A percentile compares a stretch with the other conserved stretches of the same genome.
Evolutionary conservation across 2,329 filamentous ascomycete species (phyloP).

Genomic region (Lasiodiplodia gonubiensis): DNA sequence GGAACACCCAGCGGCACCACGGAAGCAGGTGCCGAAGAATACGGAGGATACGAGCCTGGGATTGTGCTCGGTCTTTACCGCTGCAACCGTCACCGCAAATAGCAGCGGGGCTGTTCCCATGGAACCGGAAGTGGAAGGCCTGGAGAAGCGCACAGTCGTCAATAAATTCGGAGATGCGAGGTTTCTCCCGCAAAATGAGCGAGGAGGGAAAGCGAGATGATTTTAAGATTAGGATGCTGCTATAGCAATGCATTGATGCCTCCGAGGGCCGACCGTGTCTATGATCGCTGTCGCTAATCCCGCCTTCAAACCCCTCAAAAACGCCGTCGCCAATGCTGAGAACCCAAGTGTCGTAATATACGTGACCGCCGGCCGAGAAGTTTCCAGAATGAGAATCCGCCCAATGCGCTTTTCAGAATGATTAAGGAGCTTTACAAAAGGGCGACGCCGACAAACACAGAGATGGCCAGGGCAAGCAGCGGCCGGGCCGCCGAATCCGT

Average conservation of each 20-base stretch:
- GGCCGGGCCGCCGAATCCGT: conserved; percentile 20
- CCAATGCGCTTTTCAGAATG: neutral
- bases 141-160: conserved; percentile 13
- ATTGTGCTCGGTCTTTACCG: conserved; percentile 13
- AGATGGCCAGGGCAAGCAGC: conserved; percentile 10
- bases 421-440: conserved; percentile 23
- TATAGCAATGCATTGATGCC: conserved; percentile 19
- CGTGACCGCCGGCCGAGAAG: conserved; percentile 3
- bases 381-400: neutral
- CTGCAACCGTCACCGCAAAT: conserved; percentile 5
- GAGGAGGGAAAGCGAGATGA: conserved; percentile 22
- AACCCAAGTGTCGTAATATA: conserved; percentile 22
- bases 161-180: conserved; percentile 9
- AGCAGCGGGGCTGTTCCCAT: conserved; percentile 1
- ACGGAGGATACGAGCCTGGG: conserved; percentile 17
- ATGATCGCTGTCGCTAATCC: conserved; percentile 21
- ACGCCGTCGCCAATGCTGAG: conserved; percentile 29
- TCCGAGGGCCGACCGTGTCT: conserved; percentile 17
- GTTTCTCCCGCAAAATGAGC: conserved; percentile 14
- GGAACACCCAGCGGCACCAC: conserved; percentile 19
- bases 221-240: conserved; percentile 19
- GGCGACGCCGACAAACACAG: conserved; percentile 21
- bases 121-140: neutral
- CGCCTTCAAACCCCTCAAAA: neutral
- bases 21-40: conserved; percentile 13